Evolutionary conservation across 768 basidiomycete species (phyloP), one percentile per base, ranked within the genome.

Genomic region (Porphyrellus cyaneotinctus): DNA sequence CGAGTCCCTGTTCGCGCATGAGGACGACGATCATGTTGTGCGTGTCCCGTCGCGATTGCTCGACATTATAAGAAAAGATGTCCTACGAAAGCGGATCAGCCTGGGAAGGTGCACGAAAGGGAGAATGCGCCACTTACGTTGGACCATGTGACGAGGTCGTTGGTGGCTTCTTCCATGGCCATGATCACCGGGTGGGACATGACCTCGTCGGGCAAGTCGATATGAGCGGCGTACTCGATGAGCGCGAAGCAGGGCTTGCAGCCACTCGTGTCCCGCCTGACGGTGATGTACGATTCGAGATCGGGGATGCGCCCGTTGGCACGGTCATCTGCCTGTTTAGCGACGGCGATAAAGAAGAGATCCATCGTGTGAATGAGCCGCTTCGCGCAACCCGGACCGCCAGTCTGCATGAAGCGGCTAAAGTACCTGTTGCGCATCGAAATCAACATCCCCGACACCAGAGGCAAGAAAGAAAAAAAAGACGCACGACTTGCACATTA

Each of bases 21-120:
- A 87, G 75, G 46, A 88, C 82, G n/a, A 75, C 72, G 49, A 89
- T 77, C 77, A 88, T 84, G 64, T 89, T 88, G 65, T 86, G 82
- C 17, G 80, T 82, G 55, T 86, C 83, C 11, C 77, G 78, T 14
- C 81, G 78, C 3, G 85, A 78, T 66, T 88, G 87, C 62, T 88
- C 87, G 39, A 81, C 79, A 54, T 88, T 87, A 67, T 85, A 89
- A 1, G 85, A 88, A 63, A 85, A 84, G 32, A 88, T 83, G 56
- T 88, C 87, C 86, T 87, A 2, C 5, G 15, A 9, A 9, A 46
- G 12, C 14, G 3, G 28, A 48, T 67, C 20, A 57, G 38, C 20
- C 10, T 18, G 26, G 13, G 26, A 39, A 24, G 3, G 6, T 8
- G 2, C 4, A 30, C 5, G n/a, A n/a, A 17, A 26, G 8, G n/a